Evolutionary conservation across 345 rosid species (phyloP).

Genomic region (Balakata baccata): DNA sequence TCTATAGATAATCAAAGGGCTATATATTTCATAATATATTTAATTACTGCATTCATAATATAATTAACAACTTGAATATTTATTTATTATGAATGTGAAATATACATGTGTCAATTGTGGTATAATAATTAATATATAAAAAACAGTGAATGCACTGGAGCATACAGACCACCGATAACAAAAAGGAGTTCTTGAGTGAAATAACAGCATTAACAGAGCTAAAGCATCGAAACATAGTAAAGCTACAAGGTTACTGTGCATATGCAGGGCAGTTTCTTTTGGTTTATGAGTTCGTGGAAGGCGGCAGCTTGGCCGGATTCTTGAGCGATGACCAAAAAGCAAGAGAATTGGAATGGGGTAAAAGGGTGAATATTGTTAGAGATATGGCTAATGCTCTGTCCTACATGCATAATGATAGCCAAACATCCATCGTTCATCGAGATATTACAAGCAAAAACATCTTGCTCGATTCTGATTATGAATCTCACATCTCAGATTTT

Average conservation of each 20-base stretch:
- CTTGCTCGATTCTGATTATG: neutral
- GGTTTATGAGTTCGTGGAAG: constrained; percentile 35
- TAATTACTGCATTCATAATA: too few relatives aligned
- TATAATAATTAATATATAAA: too few relatives aligned
- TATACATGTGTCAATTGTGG: too few relatives aligned
- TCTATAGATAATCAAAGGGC: too few relatives aligned
- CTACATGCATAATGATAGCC: constrained; percentile 8
- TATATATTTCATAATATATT: too few relatives aligned
- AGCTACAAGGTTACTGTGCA: constrained; percentile 31
- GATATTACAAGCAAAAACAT: constrained; percentile 12
- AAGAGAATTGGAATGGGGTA: constrained; percentile 20
- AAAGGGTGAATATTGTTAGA: constrained; percentile 12
- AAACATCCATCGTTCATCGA: neutral
- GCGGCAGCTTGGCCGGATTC: constrained; percentile 25
- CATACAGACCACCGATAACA: too few relatives aligned
- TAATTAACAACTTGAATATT: too few relatives aligned
- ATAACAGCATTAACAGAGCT: constrained; percentile 20
- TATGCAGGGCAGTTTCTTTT: constrained; percentile 18
- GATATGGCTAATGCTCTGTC: constrained; percentile 9
- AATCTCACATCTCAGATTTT: neutral
- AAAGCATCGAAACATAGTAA: constrained; percentile 38
- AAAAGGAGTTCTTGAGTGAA: constrained; percentile 26
- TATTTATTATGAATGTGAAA: too few relatives aligned
- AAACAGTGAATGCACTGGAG: too few relatives aligned
- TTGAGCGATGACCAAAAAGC: constrained; percentile 15